Percentiles rank a stretch among this genome's conserved stretches.
phyloP scores from a whole-genome alignment of 306 rosid species.

The Cyamopsis tetragonoloba region DNA sequence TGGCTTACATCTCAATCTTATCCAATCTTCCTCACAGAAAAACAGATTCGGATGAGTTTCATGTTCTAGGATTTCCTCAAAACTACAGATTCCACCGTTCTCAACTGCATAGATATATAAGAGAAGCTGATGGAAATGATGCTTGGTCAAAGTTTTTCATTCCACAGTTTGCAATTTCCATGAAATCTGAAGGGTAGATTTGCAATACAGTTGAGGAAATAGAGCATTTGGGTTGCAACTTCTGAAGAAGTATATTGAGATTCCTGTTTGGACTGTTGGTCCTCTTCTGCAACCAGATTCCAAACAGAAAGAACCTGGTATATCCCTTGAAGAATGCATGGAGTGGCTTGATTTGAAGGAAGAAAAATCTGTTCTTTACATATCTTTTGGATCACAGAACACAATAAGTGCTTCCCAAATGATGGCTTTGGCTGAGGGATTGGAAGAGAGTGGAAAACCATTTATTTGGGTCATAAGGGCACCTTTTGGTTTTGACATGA shows the following conservation, averaged over 20 bases:
- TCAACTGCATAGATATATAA: constrained; percentile 42
- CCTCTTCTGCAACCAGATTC: constrained; percentile 44
- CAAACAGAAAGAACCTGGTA: constrained; percentile 41
- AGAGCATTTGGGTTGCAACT: constrained; percentile 48
- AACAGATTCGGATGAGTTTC: constrained; percentile 43
- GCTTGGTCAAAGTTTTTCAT: constrained; percentile 50
- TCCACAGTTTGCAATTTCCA: constrained; percentile 23
- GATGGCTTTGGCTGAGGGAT: constrained; percentile 65
- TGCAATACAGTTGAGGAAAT: constrained; percentile 61
- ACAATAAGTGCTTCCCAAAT: constrained; percentile 53
- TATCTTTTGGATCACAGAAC: constrained; percentile 87
- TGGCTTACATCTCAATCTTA: constrained; percentile 61
- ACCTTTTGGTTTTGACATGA: constrained; percentile 54
- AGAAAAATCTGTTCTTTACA: constrained; percentile 51
- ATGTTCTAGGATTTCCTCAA: constrained; percentile 58
- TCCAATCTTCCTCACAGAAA: constrained; percentile 55
- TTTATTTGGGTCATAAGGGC: constrained; percentile 82
- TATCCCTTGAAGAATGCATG: constrained; percentile 40
- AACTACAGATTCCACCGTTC: constrained; percentile 41
- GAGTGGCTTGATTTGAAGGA: constrained; percentile 50
- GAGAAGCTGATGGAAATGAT: constrained; percentile 57
- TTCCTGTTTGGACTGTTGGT: constrained; percentile 51
- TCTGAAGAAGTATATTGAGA: constrained; percentile 38
- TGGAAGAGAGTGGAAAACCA: constrained; percentile 48
- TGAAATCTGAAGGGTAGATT: constrained; percentile 60